A percentile compares a stretch with the other conserved stretches of the same genome.
phyloP scores from a whole-genome alignment of 2,329 filamentous ascomycete genomes.

The Botrytis deweyae region DNA sequence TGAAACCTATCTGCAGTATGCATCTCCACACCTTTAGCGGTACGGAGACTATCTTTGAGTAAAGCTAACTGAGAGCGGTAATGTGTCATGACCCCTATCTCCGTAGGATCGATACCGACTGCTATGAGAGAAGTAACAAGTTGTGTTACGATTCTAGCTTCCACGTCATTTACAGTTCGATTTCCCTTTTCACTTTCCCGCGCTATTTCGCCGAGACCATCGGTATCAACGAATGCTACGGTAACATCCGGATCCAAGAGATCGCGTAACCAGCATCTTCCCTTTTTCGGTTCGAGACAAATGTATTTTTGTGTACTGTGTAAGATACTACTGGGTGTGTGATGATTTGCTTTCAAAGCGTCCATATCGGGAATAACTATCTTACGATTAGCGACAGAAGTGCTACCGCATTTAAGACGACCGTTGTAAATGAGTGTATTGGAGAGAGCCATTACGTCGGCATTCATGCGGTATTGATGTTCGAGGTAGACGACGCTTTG shows the following conservation, averaged over 20 bases:
- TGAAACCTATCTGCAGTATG: conserved; percentile 98
- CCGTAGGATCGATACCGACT: conserved; percentile 68
- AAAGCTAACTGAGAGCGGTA: conserved; percentile 90
- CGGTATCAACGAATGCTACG: conserved; percentile 88
- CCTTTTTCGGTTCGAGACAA: conserved; percentile 50
- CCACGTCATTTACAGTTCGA: conserved; percentile 83
- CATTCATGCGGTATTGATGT: conserved; percentile 97
- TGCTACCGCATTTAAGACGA: conserved; percentile 82
- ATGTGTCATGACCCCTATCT: conserved; percentile 94
- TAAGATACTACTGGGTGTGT: conserved; percentile 39
- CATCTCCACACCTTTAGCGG: conserved; percentile 73
- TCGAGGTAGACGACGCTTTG: conserved; percentile 86
- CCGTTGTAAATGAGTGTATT: conserved; percentile 94
- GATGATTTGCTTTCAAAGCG: conserved; percentile 60
- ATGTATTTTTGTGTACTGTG: conserved; percentile 48
- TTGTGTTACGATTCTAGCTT: conserved; percentile 74
- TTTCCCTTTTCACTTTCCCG: conserved; percentile 76
- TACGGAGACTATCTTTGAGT: conserved; percentile 69
- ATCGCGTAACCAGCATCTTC: conserved; percentile 72
- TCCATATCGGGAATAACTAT: conserved; percentile 67
- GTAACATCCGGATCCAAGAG: conserved; percentile 68
- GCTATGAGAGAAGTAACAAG: conserved; percentile 77
- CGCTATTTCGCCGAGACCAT: conserved; percentile 62
- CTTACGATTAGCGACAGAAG: conserved; percentile 67
- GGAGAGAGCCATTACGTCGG: conserved; percentile 91